A percentile compares a stretch with the other conserved stretches of the same genome.
phyloP scores from a whole-genome alignment of 169 alveolate genomes.

The Plasmodium knowlesi region DNA sequence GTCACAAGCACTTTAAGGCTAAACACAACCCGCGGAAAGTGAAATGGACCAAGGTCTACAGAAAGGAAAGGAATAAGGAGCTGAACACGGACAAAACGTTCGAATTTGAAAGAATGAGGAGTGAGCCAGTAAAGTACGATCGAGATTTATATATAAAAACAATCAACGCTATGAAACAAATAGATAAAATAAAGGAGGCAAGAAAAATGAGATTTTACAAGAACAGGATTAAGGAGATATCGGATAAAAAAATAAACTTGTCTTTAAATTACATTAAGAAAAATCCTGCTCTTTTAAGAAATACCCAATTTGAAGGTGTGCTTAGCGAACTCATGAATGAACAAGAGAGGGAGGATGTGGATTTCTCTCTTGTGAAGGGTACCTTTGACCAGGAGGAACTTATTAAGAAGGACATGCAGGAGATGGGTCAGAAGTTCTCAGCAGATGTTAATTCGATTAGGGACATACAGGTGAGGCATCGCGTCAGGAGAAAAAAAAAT shows the following conservation, averaged over 20 bases:
- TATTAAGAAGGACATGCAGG: neutral
- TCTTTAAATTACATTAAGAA: constrained; percentile 53
- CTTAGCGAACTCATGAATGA: constrained; percentile 4
- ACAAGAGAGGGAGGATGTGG: neutral
- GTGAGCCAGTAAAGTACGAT: constrained; percentile 96
- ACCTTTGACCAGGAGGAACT: constrained; percentile 31
- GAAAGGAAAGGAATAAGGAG: constrained; percentile 96
- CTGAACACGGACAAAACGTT: constrained; percentile 95
- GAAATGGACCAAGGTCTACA: constrained; percentile 99
- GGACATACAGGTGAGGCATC: constrained; percentile 22
- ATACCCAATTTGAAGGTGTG: constrained; percentile 45
- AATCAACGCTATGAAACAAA: constrained; percentile 95
- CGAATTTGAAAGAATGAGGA: constrained; percentile 97
- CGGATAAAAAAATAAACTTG: constrained; percentile 54
- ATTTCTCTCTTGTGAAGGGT: neutral
- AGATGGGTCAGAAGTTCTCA: neutral
- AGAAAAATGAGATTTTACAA: constrained; percentile 89
- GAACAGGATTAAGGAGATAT: constrained; percentile 15
- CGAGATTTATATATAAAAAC: constrained; percentile 95
- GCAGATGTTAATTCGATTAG: constrained; percentile 9
- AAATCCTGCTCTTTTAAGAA: constrained; percentile 33
- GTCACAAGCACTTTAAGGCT: constrained; percentile 98
- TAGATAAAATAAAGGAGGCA: constrained; percentile 92
- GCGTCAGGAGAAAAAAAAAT: neutral
- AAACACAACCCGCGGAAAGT: constrained; percentile 98